Percentiles rank a stretch among this genome's conserved stretches.
These are phyloP conservation scores for Fusarium lyarnte DNA, from an alignment of 2,329 filamentous ascomycete species.

Conservation along the genomic window DNA sequence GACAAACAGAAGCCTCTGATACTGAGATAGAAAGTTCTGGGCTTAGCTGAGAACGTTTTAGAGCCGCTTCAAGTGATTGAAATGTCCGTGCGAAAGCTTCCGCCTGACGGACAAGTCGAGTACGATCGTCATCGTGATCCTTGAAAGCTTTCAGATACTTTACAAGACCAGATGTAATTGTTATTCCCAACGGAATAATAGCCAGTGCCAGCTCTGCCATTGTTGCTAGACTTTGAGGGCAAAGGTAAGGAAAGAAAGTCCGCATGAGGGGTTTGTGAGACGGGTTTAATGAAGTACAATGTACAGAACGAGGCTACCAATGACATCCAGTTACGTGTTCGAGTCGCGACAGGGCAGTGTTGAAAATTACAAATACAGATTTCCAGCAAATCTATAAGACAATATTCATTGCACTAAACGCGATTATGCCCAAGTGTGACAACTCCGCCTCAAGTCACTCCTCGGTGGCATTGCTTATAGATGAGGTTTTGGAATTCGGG, in stretches of 20 bases:
- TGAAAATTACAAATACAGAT: fast-evolving
- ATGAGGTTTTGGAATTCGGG: neutral
- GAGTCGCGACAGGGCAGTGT: fast-evolving
- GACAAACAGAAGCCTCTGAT: fast-evolving
- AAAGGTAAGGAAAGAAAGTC: fast-evolving
- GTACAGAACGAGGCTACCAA: neutral
- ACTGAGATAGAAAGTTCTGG: neutral
- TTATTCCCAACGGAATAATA: fast-evolving
- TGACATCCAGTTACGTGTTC: fast-evolving
- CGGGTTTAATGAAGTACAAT: fast-evolving
- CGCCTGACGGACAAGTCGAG: neutral
- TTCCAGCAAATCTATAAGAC: neutral
- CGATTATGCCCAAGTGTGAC: neutral
- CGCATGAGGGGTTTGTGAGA: fast-evolving
- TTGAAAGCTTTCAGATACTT: neutral
- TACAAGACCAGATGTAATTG: neutral
- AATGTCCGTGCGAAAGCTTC: fast-evolving
- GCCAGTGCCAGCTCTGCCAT: neutral
- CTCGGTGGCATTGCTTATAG: neutral
- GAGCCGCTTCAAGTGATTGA: fast-evolving
- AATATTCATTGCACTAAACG: fast-evolving
- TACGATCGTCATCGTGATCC: neutral
- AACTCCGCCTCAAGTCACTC: neutral
- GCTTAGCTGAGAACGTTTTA: fast-evolving
- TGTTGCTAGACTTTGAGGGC: fast-evolving